Evolutionary conservation across 2,329 filamentous ascomycete species (phyloP).

Genomic region (Sporothrix brunneoviolacea): DNA sequence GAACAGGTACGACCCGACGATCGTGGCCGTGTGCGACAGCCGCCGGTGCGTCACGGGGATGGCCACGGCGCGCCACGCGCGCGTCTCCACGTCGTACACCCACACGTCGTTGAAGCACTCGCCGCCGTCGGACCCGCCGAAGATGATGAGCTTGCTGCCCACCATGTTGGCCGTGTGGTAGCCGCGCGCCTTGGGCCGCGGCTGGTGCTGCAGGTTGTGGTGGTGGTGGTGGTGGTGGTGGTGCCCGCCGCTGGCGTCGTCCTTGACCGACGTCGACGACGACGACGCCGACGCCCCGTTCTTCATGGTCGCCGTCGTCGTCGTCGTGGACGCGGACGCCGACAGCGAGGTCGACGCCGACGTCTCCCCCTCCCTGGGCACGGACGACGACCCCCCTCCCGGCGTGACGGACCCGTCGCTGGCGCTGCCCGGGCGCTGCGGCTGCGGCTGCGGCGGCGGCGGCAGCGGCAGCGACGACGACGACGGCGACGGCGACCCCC

Average conservation of each 20-base stretch:
- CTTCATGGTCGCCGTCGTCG: background rate
- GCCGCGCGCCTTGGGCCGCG: slow-evolving; percentile 55
- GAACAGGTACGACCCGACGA: slow-evolving; percentile 64
- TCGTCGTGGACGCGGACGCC: slow-evolving; percentile 10
- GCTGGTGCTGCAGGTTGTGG: slow-evolving; percentile 9
- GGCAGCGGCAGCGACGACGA: background rate
- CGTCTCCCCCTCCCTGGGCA: background rate
- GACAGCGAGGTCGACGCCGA: slow-evolving; percentile 4
- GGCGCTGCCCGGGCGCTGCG: too few species aligned
- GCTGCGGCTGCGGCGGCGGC: slow-evolving; percentile 10
- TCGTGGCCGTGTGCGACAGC: slow-evolving; percentile 61
- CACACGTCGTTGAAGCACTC: slow-evolving; percentile 69
- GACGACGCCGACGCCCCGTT: background rate
- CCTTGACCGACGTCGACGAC: background rate
- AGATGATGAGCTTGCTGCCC: slow-evolving; percentile 64
- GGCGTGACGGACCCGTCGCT: background rate
- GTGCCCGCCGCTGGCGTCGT: too few species aligned
- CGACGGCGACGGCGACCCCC: slow-evolving; percentile 24
- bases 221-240: too few species aligned
- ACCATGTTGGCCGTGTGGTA: slow-evolving; percentile 71
- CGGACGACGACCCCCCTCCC: background rate
- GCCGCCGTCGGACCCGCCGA: slow-evolving; percentile 61
- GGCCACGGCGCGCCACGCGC: slow-evolving; percentile 51
- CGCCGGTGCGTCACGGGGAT: slow-evolving; percentile 57
- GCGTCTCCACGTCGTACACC: slow-evolving; percentile 62